A percentile compares a stretch with the other conserved stretches of the same genome.
Evolutionary conservation across 768 basidiomycete species (phyloP).

Genomic region (Lenzites betulinus): DNA sequence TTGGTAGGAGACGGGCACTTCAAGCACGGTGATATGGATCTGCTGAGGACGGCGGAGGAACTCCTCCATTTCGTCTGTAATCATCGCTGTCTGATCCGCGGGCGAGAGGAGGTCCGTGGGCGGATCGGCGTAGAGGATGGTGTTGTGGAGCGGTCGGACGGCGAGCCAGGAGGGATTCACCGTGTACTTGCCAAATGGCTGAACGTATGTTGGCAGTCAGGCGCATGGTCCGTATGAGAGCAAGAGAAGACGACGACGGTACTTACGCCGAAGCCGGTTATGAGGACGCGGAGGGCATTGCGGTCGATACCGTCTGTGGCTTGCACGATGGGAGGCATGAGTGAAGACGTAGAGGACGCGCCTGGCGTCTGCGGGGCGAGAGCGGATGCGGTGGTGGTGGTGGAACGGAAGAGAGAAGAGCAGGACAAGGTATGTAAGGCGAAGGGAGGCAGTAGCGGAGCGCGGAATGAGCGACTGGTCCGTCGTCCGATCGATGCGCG

Average conservation of each 20-base stretch:
- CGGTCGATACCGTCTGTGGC: constrained; percentile 30
- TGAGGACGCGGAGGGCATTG: constrained; percentile 45
- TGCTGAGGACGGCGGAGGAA: constrained; percentile 29
- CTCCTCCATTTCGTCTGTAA: constrained; percentile 26
- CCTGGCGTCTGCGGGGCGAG: background rate
- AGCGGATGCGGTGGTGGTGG: background rate
- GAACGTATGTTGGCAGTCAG: background rate
- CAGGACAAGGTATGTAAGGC: background rate
- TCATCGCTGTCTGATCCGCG: constrained; percentile 30
- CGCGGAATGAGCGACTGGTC: background rate
- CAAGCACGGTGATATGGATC: constrained; percentile 60
- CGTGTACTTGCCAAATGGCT: constrained; percentile 27
- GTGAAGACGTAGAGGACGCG: background rate
- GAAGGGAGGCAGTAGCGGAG: background rate
- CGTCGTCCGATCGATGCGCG: constrained; percentile 7
- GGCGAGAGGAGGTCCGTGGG: constrained; percentile 8
- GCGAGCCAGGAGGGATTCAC: constrained; percentile 75
- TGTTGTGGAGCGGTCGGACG: constrained; percentile 61
- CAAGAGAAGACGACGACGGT: background rate
- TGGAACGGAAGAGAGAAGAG: background rate
- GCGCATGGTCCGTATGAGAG: background rate
- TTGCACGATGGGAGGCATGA: constrained; percentile 36
- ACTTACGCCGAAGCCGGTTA: constrained; percentile 58
- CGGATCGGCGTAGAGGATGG: constrained; percentile 44
- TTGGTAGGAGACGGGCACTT: constrained; percentile 62